Percentiles rank a stretch among this genome's conserved stretches.
phyloP scores from a whole-genome alignment of 208 protist species.

The Phytomonas serpens region DNA sequence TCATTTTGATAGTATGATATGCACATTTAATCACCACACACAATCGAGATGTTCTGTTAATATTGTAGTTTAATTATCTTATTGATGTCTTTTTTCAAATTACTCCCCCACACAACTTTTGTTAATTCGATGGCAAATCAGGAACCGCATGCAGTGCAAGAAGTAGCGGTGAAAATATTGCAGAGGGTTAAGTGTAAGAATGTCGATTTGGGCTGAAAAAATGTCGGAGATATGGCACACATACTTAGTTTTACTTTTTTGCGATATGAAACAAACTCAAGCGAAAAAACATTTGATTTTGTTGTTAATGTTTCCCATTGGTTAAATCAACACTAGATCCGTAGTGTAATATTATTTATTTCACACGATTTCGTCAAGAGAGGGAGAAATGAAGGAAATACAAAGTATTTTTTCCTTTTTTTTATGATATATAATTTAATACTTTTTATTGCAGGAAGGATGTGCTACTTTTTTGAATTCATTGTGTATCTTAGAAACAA shows the following conservation, averaged over 20 bases:
- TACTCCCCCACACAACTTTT: not conserved
- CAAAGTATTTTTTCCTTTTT: not conserved
- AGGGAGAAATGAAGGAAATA: not conserved
- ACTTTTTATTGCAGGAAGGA: not conserved
- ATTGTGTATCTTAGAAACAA: not conserved
- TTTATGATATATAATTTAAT: not conserved
- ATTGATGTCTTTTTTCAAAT: not conserved
- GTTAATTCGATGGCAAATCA: not conserved
- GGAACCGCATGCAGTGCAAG: not conserved
- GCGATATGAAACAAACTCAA: not conserved
- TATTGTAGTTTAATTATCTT: not conserved
- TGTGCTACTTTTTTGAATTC: not conserved
- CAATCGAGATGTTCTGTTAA: not conserved
- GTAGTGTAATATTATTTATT: not conserved
- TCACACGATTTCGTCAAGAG: not conserved
- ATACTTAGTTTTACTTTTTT: not conserved
- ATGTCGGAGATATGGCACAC: not conserved
- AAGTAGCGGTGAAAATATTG: not conserved
- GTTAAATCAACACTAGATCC: not conserved
- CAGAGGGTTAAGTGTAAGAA: not conserved
- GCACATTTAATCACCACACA: not conserved
- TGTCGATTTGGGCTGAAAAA: not conserved
- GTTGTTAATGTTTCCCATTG: not conserved
- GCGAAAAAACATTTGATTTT: not conserved
- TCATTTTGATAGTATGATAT: not conserved